Evolutionary conservation across 2,329 filamentous ascomycete species (phyloP).

Genomic region (Boeremia lycopersici): DNA sequence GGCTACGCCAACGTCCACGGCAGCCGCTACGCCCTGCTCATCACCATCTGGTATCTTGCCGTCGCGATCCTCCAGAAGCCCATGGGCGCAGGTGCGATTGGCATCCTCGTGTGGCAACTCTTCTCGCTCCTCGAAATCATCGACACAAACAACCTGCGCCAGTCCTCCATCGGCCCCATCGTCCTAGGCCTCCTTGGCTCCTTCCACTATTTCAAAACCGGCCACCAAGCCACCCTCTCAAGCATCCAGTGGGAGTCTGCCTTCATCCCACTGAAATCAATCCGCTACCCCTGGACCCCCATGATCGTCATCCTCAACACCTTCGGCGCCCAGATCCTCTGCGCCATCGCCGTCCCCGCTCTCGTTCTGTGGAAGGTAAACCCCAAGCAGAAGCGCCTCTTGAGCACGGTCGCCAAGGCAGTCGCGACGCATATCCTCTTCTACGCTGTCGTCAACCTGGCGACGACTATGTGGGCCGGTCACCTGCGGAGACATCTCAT

Average conservation of each 20-base stretch:
- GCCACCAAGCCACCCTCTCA: slow-evolving; percentile 85
- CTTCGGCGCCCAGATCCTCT: slow-evolving; percentile 86
- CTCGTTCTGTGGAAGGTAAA: slow-evolving; percentile 88
- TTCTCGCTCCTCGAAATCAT: slow-evolving; percentile 74
- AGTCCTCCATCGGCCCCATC: slow-evolving; percentile 79
- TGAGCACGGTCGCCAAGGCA: slow-evolving; percentile 73
- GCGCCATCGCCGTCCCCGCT: slow-evolving; percentile 78
- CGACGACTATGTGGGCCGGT: slow-evolving; percentile 89
- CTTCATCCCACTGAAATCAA: slow-evolving; percentile 82
- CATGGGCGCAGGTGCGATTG: slow-evolving; percentile 87
- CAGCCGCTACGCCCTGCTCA: slow-evolving; percentile 83
- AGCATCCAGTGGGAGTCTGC: slow-evolving; percentile 96
- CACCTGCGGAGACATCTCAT: slow-evolving; percentile 90
- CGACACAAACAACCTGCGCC: slow-evolving; percentile 65
- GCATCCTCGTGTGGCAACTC: slow-evolving; percentile 84
- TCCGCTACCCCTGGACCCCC: slow-evolving; percentile 89
- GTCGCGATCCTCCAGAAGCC: slow-evolving; percentile 87
- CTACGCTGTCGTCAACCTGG: slow-evolving; percentile 80
- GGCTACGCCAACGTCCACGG: slow-evolving; percentile 95
- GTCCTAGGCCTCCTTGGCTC: slow-evolving; percentile 87
- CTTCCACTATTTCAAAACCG: slow-evolving; percentile 97
- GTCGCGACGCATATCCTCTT: slow-evolving; percentile 79
- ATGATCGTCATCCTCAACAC: slow-evolving; percentile 83
- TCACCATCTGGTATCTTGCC: slow-evolving; percentile 77
- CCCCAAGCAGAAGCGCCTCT: slow-evolving; percentile 66